Base-by-base conservation (phyloP, 176 grass and related monocot genomes). In the Juncus inflexus region DNA sequence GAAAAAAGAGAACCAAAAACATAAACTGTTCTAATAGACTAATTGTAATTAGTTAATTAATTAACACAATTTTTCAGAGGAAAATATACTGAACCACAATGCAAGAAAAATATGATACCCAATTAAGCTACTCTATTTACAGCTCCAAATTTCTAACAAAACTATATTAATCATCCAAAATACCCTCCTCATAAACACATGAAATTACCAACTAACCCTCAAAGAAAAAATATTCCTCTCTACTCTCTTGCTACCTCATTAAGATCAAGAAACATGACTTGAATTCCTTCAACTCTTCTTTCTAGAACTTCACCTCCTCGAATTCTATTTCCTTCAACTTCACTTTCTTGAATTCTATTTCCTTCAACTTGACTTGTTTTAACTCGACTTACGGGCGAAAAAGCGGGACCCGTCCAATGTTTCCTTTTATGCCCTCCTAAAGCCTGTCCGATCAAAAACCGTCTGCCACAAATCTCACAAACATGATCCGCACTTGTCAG, bases 401-500 rank as follows among this genome's bases (percentile, higher is more conserved):
- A 50, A 52, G 64, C 35, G 3, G 36, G 14, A 56, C 51, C 66
- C 3, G 12, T 41, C 66, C 66, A 69, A 53, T 69, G 66, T 9
- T 69, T 69, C 35, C 66, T 2, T 14, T 69, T 69, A 52, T 69
- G 66, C 36, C 66, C 66, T 2, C 66, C 66, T 7, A 69, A 52
- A 57, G 66, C 66, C 50, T 69, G 66, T 56, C 66, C 66, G 0
- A 52, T 54, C 2, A 50, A 14, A 55, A 15, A 69, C 12, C 5
- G 54, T 1, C 10, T 37, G 11, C 66, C 66, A 15, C 66, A 69
- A 56, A 69, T 35, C 12, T 69, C 66, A 12, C 66, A 69, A 12
- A 12, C 12, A 50, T 69, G 66, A 12, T 14, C 50, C 7, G 5
- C 12, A 3, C 7, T 56, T 52, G 7, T 40, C 66, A 55, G 50